phyloP scores from a whole-genome alignment of 768 basidiomycete genomes.

The Tricholoma bakamatsutake region DNA sequence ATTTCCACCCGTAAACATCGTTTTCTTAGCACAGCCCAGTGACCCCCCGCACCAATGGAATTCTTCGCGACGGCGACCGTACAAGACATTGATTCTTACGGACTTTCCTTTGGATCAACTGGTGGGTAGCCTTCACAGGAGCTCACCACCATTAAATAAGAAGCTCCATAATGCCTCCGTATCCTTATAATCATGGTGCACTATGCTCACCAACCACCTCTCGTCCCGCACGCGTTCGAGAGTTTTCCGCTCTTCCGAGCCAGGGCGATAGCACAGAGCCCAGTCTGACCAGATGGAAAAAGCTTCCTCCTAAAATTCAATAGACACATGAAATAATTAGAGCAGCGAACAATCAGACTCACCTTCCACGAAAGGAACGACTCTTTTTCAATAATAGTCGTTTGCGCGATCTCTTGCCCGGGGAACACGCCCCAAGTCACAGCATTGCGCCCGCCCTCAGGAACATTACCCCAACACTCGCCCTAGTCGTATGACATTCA shows the following conservation, averaged over 20 bases:
- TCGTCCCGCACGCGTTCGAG: constrained; percentile 65
- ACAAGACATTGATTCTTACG: not conserved
- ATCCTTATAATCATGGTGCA: constrained; percentile 91
- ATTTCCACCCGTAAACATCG: not conserved
- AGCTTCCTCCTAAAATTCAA: constrained; percentile 72
- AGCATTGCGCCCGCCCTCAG: constrained; percentile 77
- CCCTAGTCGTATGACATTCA: constrained; percentile 41
- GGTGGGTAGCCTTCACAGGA: constrained; percentile 4
- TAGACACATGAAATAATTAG: not conserved
- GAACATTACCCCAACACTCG: constrained; percentile 73
- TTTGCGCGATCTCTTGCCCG: constrained; percentile 91
- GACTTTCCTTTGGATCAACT: not conserved
- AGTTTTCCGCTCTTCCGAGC: constrained; percentile 64
- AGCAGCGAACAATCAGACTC: not conserved
- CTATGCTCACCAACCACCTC: constrained; percentile 87
- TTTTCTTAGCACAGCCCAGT: not conserved
- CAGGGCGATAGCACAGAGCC: constrained; percentile 81
- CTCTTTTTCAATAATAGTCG: constrained; percentile 93
- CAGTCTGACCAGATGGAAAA: constrained; percentile 96
- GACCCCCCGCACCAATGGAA: not conserved
- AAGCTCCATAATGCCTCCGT: constrained; percentile 79
- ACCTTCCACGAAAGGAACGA: constrained; percentile 99
- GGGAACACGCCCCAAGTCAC: constrained; percentile 99
- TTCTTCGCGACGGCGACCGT: not conserved
- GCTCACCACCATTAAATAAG: constrained; percentile 42